Conservation (phyloP, 2,329 filamentous ascomycete genomes). For the Huntiella abstrusa region DNA sequence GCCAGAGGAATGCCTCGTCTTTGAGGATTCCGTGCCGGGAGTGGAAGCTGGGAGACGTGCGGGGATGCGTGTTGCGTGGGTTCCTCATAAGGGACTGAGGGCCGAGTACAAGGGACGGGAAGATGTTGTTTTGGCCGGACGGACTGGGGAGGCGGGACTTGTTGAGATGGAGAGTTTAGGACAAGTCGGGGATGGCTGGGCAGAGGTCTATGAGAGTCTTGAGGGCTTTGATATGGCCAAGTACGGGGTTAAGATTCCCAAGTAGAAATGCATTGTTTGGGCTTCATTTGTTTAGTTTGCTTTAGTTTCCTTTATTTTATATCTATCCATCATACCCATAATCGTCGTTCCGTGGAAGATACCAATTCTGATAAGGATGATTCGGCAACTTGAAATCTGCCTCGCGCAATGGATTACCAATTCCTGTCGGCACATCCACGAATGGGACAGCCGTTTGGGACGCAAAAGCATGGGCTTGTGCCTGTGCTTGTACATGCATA, state of each 20-base stretch:
- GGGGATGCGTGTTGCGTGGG: conserved; percentile 90
- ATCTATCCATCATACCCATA: conserved; percentile 4
- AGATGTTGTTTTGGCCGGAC: conserved; percentile 63
- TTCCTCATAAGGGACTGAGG: conserved; percentile 62
- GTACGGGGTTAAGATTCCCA: conserved; percentile 34
- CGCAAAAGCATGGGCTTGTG: conserved; percentile 10
- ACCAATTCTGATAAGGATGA: conserved; percentile 66
- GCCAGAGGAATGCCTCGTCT: conserved; percentile 83
- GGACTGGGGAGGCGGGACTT: conserved; percentile 47
- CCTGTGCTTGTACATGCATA: conserved; percentile 8
- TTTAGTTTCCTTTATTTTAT: background rate
- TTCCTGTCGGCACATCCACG: conserved; percentile 3
- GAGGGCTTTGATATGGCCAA: conserved; percentile 37
- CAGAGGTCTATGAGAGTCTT: conserved; percentile 31
- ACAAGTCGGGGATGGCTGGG: conserved; percentile 41
- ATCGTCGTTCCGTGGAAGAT: conserved; percentile 45
- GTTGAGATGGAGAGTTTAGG: conserved; percentile 37
- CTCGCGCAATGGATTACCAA: conserved; percentile 46
- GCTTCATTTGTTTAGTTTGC: too few relatives aligned
- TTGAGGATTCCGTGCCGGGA: conserved; percentile 86
- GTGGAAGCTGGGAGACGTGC: conserved; percentile 80
- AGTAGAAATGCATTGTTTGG: conserved; percentile 6
- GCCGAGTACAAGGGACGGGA: conserved; percentile 60
- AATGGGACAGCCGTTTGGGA: conserved; percentile 9
- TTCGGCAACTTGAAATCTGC: conserved; percentile 63